Base-by-base conservation (phyloP, 768 basidiomycete species). In the Pleurotus citrinopileatus region DNA sequence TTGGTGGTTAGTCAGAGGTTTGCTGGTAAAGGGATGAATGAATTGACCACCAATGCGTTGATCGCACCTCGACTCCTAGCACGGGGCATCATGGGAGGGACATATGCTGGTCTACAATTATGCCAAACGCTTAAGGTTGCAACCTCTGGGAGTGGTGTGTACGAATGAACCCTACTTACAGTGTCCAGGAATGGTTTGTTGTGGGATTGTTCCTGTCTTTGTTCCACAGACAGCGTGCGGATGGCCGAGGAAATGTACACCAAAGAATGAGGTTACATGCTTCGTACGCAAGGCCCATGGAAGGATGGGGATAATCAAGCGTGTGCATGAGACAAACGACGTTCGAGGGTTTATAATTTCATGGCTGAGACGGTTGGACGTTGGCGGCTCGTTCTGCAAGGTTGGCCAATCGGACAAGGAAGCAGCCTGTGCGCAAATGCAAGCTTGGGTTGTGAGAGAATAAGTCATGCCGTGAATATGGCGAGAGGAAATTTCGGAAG, bases 131-230 rank as follows among this genome's bases (percentile, higher is more conserved):
- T 47, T 47, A 47, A 47, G 34, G 29, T 51, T 25, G 22, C 22
- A n/a, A 34, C 22, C 32, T 37, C 34, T 34, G 34, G 32, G 48
- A 23, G 34, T 34, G 29, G 34, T 4, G 10, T 32, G 9, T 38
- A 37, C 37, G 34, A 51, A 51, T 25, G 27, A n/a, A 36, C 48
- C 48, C 23, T 44, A 25, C n/a, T n/a, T n/a, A 44, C n/a, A 37
- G 34, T 32, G 25, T 37, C 34, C 48, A 37, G 48, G 34, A 20
- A 37, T 36, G 34, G 10, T 25, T 23, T 10, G 20, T 20, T 51
- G 48, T 51, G 48, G 37, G 48, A 51, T 51, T 20, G 48, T 51
- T 51, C 32, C 29, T 37, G 34, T 9, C 22, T 13, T 23, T 51
- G 34, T 22, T 34, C 34, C 13, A 19, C 48, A 37, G 34, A 15